Conservation (phyloP, 1,284 basidiomycete genomes). For the Termitomyces sp. region DNA sequence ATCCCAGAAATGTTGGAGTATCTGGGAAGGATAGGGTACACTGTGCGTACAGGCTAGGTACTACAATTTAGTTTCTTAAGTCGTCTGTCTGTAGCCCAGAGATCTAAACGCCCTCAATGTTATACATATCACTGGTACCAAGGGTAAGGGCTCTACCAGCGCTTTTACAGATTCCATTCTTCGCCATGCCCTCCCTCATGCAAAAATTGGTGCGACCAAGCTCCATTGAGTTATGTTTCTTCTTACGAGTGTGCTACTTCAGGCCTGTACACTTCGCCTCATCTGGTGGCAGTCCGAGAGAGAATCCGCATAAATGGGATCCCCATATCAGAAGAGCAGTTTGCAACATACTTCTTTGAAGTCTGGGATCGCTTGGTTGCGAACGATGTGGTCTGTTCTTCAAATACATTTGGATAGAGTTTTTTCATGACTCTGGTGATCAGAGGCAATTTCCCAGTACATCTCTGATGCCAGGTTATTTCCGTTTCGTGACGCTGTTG, state of each 20-base stretch:
- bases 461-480: conserved; percentile 84
- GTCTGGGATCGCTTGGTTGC: conserved; percentile 86
- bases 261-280: conserved; percentile 97
- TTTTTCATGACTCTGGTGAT: conserved; percentile 8
- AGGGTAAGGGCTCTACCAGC: conserved; percentile 97
- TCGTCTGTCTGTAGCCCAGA: conserved; percentile 47
- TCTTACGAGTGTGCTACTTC: conserved; percentile 2
- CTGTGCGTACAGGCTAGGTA: conserved; percentile 44
- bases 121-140: conserved; percentile 96
- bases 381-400: conserved; percentile 53
- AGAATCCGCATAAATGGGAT: conserved; percentile 91
- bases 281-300: conserved; percentile 94
- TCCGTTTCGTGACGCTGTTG: conserved; percentile 89
- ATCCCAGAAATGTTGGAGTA: conserved; percentile 93
- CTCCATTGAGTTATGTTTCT: neutral
- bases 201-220: conserved; percentile 60
- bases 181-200: conserved; percentile 55
- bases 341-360: conserved; percentile 92
- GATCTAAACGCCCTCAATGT: conserved; percentile 90
- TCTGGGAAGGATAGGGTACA: conserved; percentile 82
- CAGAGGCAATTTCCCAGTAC: conserved; percentile 57
- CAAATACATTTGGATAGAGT: neutral
- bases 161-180: conserved; percentile 85
- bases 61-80: conserved; percentile 5
- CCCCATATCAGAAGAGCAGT: conserved; percentile 84